Evolutionary conservation across 495 filamentous ascomycete genomes (phyloP), one percentile per base, ranked within the genome.

Genomic region (Penicillium flavigenum): DNA sequence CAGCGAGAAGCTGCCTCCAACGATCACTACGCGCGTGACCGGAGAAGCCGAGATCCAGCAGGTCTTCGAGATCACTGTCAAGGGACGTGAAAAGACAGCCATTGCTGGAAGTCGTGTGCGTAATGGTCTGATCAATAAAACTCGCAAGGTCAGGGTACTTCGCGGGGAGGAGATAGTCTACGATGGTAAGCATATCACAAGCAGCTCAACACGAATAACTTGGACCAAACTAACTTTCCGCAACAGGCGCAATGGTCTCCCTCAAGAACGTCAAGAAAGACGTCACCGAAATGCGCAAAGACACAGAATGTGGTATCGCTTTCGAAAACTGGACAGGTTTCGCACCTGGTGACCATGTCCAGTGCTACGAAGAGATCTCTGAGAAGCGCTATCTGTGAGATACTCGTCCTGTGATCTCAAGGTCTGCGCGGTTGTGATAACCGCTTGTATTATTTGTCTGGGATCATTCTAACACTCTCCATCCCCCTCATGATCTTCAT

Each of bases 181-280:
- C 67, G 85, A 92, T 67, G 94, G 94, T 92, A 80, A 73, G 86
- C 78, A 58, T 36, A n/a, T 26, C 32, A 32, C 26, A n/a, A 16
- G 19, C 12, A 27, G 17, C 17, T 32, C 10, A 34, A 47, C 9
- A 1, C 52, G 11, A 4, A 31, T 17, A 10, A 5, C 22, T 27
- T 19, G 48, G 26, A 57, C 60, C 36, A 58, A 42, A 14, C 56
- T 39, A 47, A 55, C 22, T 36, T 47, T 17, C 31, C 16, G 42
- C 7, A 27, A 34, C 47, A 96, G 92, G 92, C 53, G 76, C 79
- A 9, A 79, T 98, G 14, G 77, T 83, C 19, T 89, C 88, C 3
- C 82, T 99, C 31, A 98, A 94, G 77, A 88, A 93, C 62, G 83
- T 88, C 68, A 95, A 98, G 81, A 94, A 96, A 62, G 90, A 96